Evolutionary conservation across 306 rosid genomes (phyloP), one percentile per base, ranked within the genome.

Genomic region (Cicer yamashitae): DNA sequence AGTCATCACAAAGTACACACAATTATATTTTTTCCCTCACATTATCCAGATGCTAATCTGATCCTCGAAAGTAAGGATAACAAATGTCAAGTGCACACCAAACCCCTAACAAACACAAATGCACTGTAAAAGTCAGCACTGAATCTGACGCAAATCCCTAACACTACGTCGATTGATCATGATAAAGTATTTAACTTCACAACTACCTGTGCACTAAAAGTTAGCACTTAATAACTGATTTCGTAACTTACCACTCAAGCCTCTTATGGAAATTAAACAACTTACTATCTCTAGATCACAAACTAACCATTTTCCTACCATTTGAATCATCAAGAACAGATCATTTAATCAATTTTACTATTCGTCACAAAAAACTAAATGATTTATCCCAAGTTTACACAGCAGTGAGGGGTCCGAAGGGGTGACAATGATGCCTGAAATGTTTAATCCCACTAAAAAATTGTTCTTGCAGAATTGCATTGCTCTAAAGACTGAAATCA

Each of bases 271-370:
- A 54, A 77, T 44, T 44, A 6, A 46, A 39, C 39, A 57, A 67
- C 75, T 10, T 20, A 51, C 40, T 51, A 74, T 38, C 17, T 65
- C 61, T 65, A 37, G 58, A 52, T 39, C 68, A 79, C 60, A 52
- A 74, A 58, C 14, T 45, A 58, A 47, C 69, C 8, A 48, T 57
- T 48, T 68, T 5, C 34, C 13, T 10, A 5, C 40, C 40, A 58
- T 58, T 25, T 25, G 8, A 58, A 58, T 58, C 64, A 54, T 65
- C 41, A 12, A 3, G 10, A 60, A 14, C 58, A 22, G 15, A 54
- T 39, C 39, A 53, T 46, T 50, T 46, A 41, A 74, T n/a, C 30
- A 12, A 73, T 58, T 80, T 57, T n/a, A 38, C 53, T 74, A 67
- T n/a, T 57, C 7, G 11, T 75, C 75, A n/a, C 39, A 20, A 47